phyloP scores from a whole-genome alignment of 2,329 filamentous ascomycete genomes.

The Macroventuria anomochaeta region DNA sequence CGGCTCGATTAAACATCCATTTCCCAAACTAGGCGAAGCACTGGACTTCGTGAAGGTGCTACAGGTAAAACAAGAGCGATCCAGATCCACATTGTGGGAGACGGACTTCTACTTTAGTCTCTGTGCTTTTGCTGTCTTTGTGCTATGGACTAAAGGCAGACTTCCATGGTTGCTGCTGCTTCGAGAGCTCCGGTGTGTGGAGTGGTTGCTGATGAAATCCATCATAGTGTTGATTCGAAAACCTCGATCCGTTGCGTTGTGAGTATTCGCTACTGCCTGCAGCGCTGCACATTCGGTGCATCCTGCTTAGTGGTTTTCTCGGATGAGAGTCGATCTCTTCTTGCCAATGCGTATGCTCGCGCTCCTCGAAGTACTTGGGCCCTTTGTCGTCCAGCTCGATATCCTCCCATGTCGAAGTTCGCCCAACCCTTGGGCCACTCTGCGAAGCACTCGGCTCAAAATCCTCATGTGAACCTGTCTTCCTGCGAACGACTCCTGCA shows the following conservation, averaged over 20 bases:
- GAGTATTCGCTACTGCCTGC: neutral
- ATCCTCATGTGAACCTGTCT: neutral
- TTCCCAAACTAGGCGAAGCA: too few relatives aligned
- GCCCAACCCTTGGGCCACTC: neutral
- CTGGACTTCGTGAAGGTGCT: too few relatives aligned
- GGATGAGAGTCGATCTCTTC: neutral
- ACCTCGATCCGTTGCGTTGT: neutral
- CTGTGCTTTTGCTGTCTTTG: neutral
- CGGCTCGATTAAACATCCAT: too few relatives aligned
- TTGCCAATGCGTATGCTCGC: slow-evolving; percentile 8
- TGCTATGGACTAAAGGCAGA: slow-evolving; percentile 8
- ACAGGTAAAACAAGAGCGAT: too few relatives aligned
- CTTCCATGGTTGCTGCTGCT: slow-evolving; percentile 9
- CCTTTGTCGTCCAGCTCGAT: slow-evolving; percentile 6
- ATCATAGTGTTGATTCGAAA: neutral
- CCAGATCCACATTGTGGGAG: too few relatives aligned
- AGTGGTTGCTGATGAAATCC: slow-evolving; percentile 11
- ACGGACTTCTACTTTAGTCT: too few relatives aligned
- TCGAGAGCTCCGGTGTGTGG: slow-evolving; percentile 5
- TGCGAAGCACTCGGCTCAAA: neutral
- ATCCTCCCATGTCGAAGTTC: slow-evolving; percentile 4
- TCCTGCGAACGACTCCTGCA: slow-evolving; percentile 9
- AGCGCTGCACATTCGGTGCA: neutral
- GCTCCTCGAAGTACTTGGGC: neutral
- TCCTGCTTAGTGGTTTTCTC: neutral